Conservation (phyloP, 805 yeast genomes). For the Blastobotrys attinorum region DNA sequence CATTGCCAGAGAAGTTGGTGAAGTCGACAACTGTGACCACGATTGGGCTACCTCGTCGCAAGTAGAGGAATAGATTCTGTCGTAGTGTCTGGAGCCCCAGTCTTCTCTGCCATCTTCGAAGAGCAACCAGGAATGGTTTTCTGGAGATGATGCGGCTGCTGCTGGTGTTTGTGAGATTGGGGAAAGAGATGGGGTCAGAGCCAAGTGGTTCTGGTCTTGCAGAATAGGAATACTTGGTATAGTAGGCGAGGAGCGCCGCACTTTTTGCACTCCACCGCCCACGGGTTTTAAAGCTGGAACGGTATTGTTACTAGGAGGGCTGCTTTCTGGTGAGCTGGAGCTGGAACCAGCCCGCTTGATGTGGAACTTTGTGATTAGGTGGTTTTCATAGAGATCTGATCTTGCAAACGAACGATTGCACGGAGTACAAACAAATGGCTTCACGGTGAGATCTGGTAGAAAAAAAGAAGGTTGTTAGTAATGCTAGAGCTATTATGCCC, state of each 20-base stretch:
- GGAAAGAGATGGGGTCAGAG: neutral
- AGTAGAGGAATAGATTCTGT: conserved; percentile 17
- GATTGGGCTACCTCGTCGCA: conserved; percentile 1
- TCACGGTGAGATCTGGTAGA: conserved; percentile 23
- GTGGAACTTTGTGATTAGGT: conserved; percentile 27
- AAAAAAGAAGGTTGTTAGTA: neutral
- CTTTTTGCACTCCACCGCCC: neutral
- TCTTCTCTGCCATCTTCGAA: conserved; percentile 2
- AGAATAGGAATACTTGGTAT: neutral
- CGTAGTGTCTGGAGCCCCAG: conserved; percentile 19
- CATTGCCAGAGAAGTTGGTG: neutral
- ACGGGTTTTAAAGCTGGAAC: neutral
- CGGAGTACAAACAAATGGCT: conserved; percentile 27
- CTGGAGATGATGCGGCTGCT: neutral
- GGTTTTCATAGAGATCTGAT: conserved; percentile 30
- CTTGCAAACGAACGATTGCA: conserved; percentile 30
- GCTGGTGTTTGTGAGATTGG: neutral
- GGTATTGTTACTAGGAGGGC: no score
- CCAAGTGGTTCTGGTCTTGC: neutral
- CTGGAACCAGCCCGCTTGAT: conserved; percentile 20
- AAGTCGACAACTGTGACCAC: neutral
- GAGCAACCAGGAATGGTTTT: neutral
- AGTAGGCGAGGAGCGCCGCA: neutral
- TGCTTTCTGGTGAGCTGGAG: neutral
- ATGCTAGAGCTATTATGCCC: neutral